Evolutionary conservation across 805 yeast species (phyloP).

Genomic region (Diddensiella transvaalensis): DNA sequence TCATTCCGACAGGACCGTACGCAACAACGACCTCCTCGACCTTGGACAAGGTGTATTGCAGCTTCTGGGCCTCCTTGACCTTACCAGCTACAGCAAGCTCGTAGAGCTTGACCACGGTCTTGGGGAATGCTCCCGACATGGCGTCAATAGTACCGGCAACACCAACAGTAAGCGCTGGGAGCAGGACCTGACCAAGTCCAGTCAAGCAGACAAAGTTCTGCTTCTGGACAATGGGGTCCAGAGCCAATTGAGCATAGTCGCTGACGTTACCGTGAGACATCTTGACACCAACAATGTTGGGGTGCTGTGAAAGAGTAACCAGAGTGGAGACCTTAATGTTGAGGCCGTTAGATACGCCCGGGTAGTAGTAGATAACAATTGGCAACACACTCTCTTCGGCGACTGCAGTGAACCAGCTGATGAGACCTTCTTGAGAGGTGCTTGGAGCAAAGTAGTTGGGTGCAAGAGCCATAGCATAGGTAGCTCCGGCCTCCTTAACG

Average conservation of each 20-base stretch:
- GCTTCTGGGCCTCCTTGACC: constrained; percentile 38
- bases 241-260: constrained; percentile 44
- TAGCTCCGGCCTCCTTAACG: constrained; percentile 30
- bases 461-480: constrained; percentile 37
- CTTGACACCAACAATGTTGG: constrained; percentile 49
- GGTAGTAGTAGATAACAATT: constrained; percentile 45
- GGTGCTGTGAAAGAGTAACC: constrained; percentile 41
- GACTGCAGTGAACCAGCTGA: constrained; percentile 43
- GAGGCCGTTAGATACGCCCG: constrained; percentile 47
- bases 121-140: constrained; percentile 50
- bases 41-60: constrained; percentile 43
- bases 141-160: constrained; percentile 52
- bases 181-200: constrained; percentile 50
- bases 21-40: constrained; percentile 45
- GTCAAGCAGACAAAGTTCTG: constrained; percentile 45
- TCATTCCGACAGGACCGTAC: constrained; percentile 47
- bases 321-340: constrained; percentile 39
- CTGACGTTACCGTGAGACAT: constrained; percentile 51
- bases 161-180: constrained; percentile 48
- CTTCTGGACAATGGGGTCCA: constrained; percentile 38
- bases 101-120: constrained; percentile 42
- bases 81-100: constrained; percentile 40
- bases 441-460: constrained; percentile 48
- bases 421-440: constrained; percentile 44
- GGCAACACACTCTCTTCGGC: constrained; percentile 45